Evolutionary conservation across 768 basidiomycete species (phyloP).

Genomic region (Calvatia gigantea): DNA sequence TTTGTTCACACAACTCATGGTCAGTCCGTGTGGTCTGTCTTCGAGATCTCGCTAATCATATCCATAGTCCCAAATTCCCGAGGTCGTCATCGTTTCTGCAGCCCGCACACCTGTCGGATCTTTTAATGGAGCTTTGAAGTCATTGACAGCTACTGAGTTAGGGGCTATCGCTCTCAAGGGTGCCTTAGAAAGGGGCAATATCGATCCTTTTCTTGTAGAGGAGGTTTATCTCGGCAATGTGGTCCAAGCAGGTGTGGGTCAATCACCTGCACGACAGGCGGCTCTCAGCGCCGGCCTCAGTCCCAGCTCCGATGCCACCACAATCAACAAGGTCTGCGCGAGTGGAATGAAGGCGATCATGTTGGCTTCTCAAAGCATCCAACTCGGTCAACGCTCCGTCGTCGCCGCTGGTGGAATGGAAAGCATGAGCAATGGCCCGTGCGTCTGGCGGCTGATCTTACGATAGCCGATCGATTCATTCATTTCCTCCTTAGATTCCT

Average conservation of each 20-base stretch:
- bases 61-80: slow-evolving; percentile 43
- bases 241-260: slow-evolving; percentile 95
- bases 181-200: slow-evolving; percentile 75
- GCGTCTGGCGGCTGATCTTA: slow-evolving; percentile 32
- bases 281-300: slow-evolving; percentile 82
- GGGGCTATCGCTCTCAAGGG: slow-evolving; percentile 87
- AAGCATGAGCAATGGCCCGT: slow-evolving; percentile 99
- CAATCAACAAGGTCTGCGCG: slow-evolving; percentile 99
- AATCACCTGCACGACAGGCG: slow-evolving; percentile 95
- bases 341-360: slow-evolving; percentile 96
- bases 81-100: slow-evolving; percentile 93
- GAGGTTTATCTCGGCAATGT: slow-evolving; percentile 98
- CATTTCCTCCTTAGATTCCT: slow-evolving; percentile 59
- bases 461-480: too few species aligned
- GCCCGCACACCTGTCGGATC: slow-evolving; percentile 93
- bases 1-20: slow-evolving; percentile 50
- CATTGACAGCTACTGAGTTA: slow-evolving; percentile 87
- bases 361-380: slow-evolving; percentile 87
- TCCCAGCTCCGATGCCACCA: slow-evolving; percentile 89
- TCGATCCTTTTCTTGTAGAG: slow-evolving; percentile 82
- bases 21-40: slow-evolving; percentile 23
- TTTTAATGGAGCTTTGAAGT: slow-evolving; percentile 85
- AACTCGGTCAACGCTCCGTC: slow-evolving; percentile 78
- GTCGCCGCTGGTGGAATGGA: slow-evolving; percentile 98
- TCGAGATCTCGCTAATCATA: not conserved